These are phyloP conservation scores for Leccinum sublutescens DNA, from an alignment of 768 basidiomycete genomes.

Conservation along the genomic window DNA sequence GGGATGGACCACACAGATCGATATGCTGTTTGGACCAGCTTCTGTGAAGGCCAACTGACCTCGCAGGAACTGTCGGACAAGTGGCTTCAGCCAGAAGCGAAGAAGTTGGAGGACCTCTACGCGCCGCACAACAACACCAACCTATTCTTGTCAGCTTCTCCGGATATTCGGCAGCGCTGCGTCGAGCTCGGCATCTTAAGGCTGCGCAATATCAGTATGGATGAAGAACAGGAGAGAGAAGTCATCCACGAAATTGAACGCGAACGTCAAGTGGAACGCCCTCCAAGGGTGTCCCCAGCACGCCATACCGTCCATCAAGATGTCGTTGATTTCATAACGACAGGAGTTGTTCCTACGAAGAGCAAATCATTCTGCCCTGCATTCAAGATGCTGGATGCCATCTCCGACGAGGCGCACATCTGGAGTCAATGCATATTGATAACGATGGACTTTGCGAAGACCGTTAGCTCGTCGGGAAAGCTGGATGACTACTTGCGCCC, in stretches of 20 bases:
- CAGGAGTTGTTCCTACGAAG: background rate
- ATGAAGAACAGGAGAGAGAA: conserved; percentile 49
- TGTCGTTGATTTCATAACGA: background rate
- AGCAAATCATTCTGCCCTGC: background rate
- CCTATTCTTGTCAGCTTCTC: background rate
- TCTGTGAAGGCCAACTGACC: conserved; percentile 8
- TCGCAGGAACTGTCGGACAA: conserved; percentile 3
- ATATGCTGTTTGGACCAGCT: conserved; percentile 17
- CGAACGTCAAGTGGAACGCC: background rate
- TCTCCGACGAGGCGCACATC: background rate
- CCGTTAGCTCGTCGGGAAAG: conserved; percentile 1
- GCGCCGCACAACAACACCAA: conserved; percentile 8
- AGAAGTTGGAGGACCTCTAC: conserved; percentile 37
- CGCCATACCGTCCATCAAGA: background rate
- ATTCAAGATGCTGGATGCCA: background rate
- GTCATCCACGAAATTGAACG: conserved; percentile 33
- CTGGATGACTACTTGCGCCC: background rate
- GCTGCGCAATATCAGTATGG: conserved; percentile 21
- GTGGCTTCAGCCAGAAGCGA: conserved; percentile 44
- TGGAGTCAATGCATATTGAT: background rate
- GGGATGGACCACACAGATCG: conserved; percentile 36
- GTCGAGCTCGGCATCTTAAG: conserved; percentile 25
- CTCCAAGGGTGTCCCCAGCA: background rate
- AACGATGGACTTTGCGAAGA: conserved; percentile 1
- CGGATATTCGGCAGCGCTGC: conserved; percentile 28